These are phyloP conservation scores for Coleophoma eucalyptorum DNA, from an alignment of 2,329 filamentous ascomycete species.

Conservation along the genomic window DNA sequence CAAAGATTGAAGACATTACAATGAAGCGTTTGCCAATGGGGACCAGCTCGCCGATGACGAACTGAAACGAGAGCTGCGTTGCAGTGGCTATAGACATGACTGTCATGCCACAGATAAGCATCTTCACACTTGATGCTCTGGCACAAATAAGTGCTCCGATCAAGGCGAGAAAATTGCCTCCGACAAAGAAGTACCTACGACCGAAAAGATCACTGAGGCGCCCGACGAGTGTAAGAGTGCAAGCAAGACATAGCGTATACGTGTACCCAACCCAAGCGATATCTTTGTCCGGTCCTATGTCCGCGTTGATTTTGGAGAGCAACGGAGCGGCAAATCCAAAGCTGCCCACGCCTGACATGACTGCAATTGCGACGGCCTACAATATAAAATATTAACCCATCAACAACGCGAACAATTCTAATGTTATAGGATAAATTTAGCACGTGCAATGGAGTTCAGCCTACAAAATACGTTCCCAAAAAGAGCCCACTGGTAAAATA, in stretches of 20 bases:
- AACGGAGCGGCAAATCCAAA: neutral
- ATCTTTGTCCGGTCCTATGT: neutral
- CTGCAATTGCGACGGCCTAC: neutral
- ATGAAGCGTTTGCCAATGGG: slow-evolving; percentile 24
- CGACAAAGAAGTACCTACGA: slow-evolving; percentile 26
- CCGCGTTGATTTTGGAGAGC: neutral
- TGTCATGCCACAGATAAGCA: slow-evolving; percentile 31
- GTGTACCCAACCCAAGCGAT: neutral
- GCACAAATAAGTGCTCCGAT: slow-evolving; percentile 33
- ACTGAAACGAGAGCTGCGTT: slow-evolving; percentile 32
- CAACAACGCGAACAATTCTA: no score
- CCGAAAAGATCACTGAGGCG: slow-evolving; percentile 26
- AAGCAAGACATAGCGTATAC: neutral
- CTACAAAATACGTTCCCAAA: neutral
- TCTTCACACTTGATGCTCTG: slow-evolving; percentile 29
- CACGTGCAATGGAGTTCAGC: no score
- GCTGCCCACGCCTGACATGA: neutral
- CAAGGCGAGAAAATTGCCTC: slow-evolving; percentile 24
- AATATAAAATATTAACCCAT: no score
- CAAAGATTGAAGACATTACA: neutral
- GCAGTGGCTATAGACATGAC: slow-evolving; percentile 31
- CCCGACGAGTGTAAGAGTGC: neutral
- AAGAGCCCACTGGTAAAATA: neutral
- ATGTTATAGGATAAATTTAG: no score
- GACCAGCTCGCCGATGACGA: slow-evolving; percentile 28